Evolutionary conservation across 1,284 basidiomycete genomes (phyloP).

Genomic region (Fomitopsis palustris): DNA sequence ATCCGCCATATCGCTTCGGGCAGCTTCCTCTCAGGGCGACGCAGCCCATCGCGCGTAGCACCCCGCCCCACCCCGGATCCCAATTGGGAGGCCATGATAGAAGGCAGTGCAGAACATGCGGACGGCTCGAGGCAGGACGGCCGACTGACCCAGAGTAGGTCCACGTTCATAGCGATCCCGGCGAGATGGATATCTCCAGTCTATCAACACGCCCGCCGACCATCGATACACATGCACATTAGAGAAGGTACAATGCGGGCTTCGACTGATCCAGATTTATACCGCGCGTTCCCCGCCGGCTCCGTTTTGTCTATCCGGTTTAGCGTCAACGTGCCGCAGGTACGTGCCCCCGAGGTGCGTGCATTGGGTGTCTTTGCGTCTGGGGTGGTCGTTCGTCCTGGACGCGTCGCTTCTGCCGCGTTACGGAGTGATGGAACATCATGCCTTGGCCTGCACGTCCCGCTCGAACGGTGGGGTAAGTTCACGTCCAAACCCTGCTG

Average conservation of each 20-base stretch:
- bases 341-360: background rate
- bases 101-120: constrained; percentile 10
- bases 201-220: background rate
- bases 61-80: background rate
- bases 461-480: background rate
- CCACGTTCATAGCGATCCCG: background rate
- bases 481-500: background rate
- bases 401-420: background rate
- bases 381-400: background rate
- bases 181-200: constrained; percentile 6
- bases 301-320: background rate
- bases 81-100: background rate
- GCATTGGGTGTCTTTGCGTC: background rate
- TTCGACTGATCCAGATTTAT: constrained; percentile 2
- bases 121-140: constrained; percentile 9
- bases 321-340: constrained; percentile 3
- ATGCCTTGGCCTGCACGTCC: background rate
- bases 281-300: background rate
- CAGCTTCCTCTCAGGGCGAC: background rate
- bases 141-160: constrained; percentile 5
- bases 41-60: background rate
- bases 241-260: background rate
- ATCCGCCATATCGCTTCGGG: background rate
- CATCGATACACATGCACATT: constrained; percentile 9
- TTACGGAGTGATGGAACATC: background rate